Evolutionary conservation across 805 yeast genomes (phyloP).

Genomic region (Candida jianshihensis): DNA sequence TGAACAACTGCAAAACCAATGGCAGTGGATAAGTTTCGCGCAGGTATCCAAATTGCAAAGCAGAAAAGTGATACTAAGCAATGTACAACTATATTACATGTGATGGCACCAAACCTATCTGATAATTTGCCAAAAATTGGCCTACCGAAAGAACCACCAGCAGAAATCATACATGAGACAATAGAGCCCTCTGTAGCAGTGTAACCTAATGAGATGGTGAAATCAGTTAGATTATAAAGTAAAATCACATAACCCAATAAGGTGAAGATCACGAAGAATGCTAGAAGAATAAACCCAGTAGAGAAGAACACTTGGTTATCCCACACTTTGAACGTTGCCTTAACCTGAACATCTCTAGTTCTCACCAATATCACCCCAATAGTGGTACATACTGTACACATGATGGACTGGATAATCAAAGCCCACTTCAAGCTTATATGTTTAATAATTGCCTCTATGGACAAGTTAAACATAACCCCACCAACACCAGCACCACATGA

Average conservation of each 20-base stretch:
- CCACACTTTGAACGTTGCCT: conserved; percentile 29
- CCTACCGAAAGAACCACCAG: conserved; percentile 49
- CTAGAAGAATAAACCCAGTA: conserved; percentile 37
- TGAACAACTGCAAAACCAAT: conserved; percentile 40
- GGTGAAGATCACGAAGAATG: conserved; percentile 37
- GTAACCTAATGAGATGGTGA: conserved; percentile 53
- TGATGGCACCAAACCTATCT: conserved; percentile 44
- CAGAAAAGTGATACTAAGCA: conserved; percentile 32
- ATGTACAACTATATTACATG: conserved; percentile 35
- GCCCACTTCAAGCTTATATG: conserved; percentile 23
- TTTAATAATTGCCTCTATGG: conserved; percentile 24
- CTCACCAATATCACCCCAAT: conserved; percentile 28
- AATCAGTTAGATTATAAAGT: conserved; percentile 50
- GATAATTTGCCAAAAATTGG: conserved; percentile 45
- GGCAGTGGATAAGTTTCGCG: conserved; percentile 48
- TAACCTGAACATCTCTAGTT: conserved; percentile 30
- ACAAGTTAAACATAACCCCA: conserved; percentile 33
- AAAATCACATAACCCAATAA: conserved; percentile 54
- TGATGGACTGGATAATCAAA: conserved; percentile 26
- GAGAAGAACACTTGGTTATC: conserved; percentile 34
- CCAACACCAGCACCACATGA: conserved; percentile 36
- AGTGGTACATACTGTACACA: conserved; percentile 27
- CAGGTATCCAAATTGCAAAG: conserved; percentile 48
- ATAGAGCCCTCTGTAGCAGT: conserved; percentile 44
- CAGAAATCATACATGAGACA: conserved; percentile 51